These are phyloP conservation scores for Pichia deserticola DNA, from an alignment of 805 yeast genomes.

Conservation along the genomic window DNA sequence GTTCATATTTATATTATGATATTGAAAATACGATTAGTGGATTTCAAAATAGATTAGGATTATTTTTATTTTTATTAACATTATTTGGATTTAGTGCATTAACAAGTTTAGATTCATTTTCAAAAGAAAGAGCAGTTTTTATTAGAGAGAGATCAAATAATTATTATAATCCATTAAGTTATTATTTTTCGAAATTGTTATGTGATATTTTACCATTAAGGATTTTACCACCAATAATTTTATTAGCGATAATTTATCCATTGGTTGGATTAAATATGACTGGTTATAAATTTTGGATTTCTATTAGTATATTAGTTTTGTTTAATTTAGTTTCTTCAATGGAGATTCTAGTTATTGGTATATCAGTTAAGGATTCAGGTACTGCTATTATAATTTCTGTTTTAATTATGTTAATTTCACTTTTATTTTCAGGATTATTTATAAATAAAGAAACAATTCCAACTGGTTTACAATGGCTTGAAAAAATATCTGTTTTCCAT, in stretches of 20 bases:
- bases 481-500: slow-evolving; percentile 85
- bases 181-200: slow-evolving; percentile 74
- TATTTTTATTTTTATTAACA: slow-evolving; percentile 85
- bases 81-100: slow-evolving; percentile 91
- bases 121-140: slow-evolving; percentile 81
- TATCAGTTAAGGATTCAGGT: slow-evolving; percentile 79
- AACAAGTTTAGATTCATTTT: slow-evolving; percentile 85
- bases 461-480: slow-evolving; percentile 55
- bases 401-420: slow-evolving; percentile 70
- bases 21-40: slow-evolving; percentile 88
- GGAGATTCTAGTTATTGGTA: slow-evolving; percentile 82
- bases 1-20: slow-evolving; percentile 80
- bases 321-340: slow-evolving; percentile 84
- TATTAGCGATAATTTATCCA: slow-evolving; percentile 80
- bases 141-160: slow-evolving; percentile 92
- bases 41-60: slow-evolving; percentile 89
- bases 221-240: slow-evolving; percentile 82
- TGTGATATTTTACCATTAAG: slow-evolving; percentile 92
- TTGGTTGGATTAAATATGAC: slow-evolving; percentile 80
- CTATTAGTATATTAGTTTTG: slow-evolving; percentile 60
- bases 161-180: slow-evolving; percentile 82
- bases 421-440: slow-evolving; percentile 89
- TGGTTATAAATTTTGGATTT: slow-evolving; percentile 63
- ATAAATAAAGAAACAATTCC: slow-evolving; percentile 65
- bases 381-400: slow-evolving; percentile 89